Percentiles rank a stretch among this genome's conserved stretches.
phyloP scores from a whole-genome alignment of 2,329 filamentous ascomycete genomes.

The Tolypocladium ophioglossoides region DNA sequence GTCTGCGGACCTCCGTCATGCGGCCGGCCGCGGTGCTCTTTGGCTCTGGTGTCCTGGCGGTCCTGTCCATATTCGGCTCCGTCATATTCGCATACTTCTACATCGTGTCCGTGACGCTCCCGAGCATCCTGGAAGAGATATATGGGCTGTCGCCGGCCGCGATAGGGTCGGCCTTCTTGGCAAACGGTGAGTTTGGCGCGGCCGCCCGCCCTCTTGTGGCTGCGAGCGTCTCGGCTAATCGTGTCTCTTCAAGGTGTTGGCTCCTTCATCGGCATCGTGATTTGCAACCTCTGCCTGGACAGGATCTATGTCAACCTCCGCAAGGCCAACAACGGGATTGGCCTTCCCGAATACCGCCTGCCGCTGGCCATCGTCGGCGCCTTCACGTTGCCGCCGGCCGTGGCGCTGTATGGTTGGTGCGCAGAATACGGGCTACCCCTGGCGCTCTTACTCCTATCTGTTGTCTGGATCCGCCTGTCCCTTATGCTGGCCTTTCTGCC shows the following conservation, averaged over 20 bases:
- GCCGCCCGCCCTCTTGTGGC: too few species aligned
- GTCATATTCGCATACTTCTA: slow-evolving; percentile 43
- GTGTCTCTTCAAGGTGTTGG: too few species aligned
- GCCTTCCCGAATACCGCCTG: slow-evolving; percentile 42
- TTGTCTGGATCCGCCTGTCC: slow-evolving; percentile 33
- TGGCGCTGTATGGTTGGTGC: slow-evolving; percentile 40
- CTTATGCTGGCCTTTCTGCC: slow-evolving; percentile 38
- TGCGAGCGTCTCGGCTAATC: too few species aligned
- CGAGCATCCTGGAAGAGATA: slow-evolving; percentile 34
- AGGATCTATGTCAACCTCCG: slow-evolving; percentile 40
- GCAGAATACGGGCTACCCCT: slow-evolving; percentile 32
- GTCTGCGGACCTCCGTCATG: slow-evolving; percentile 25
- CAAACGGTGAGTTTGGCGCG: too few species aligned
- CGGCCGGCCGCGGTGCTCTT: slow-evolving; percentile 36
- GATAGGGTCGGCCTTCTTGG: too few species aligned
- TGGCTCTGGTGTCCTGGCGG: slow-evolving; percentile 41
- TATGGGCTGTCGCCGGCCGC: too few species aligned
- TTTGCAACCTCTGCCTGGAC: slow-evolving; percentile 42
- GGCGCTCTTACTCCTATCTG: slow-evolving; percentile 28
- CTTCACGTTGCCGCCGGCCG: slow-evolving; percentile 31
- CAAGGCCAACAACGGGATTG: slow-evolving; percentile 25
- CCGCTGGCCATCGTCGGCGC: slow-evolving; percentile 38
- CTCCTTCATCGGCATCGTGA: slow-evolving; percentile 31
- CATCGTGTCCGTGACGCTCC: slow-evolving; percentile 41
- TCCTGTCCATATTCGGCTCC: slow-evolving; percentile 33